Evolutionary conservation across 768 basidiomycete species (phyloP), one percentile per base, ranked within the genome.

Genomic region (Kwoniella newhampshirensis): DNA sequence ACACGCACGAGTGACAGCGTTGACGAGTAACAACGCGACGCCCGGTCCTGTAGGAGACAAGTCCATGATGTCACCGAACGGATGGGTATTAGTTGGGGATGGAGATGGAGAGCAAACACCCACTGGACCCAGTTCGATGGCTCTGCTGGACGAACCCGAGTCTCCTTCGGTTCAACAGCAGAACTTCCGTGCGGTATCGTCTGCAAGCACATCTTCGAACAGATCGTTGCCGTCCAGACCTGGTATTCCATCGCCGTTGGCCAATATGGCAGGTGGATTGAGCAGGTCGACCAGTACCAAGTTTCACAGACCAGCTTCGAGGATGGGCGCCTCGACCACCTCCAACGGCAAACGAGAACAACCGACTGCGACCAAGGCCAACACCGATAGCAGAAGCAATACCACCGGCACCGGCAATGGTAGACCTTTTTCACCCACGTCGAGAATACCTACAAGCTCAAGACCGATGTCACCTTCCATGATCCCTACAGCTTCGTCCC

Each of bases 191-290:
- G 62, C 66, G 0, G 59, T 63, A 5, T 72, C 70, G 13, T 49
- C 56, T 4, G 64, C 67, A 12, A 60, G 60, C 28, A 64, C 62
- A 15, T 47, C 70, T 7, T 54, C 63, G 3, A 61, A 57, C 21
- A 26, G 57, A 18, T 51, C 64, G 13, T 47, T 73, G 8, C 68
- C 71, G 8, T 49, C 60, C 11, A 54, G 71, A 28, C 71, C 71
- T 17, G 68, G 64, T 21, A 73, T 73, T 18, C 71, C 71, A 4
- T 64, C 62, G 17, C 70, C 70, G 4, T 55, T 68, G n/a, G 56
- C 65, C 12, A 58, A 51, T 21, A 36, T 44, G 1, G 43, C 30
- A 44, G 42, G 42, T 20, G 50, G 50, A 5, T n/a, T 51, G 21
- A 51, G 26, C 40, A 18, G 50, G 39, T 58, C 62, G 11, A 52